phyloP scores from a whole-genome alignment of 257 asterid genomes.

The Salvia miltiorrhiza region DNA sequence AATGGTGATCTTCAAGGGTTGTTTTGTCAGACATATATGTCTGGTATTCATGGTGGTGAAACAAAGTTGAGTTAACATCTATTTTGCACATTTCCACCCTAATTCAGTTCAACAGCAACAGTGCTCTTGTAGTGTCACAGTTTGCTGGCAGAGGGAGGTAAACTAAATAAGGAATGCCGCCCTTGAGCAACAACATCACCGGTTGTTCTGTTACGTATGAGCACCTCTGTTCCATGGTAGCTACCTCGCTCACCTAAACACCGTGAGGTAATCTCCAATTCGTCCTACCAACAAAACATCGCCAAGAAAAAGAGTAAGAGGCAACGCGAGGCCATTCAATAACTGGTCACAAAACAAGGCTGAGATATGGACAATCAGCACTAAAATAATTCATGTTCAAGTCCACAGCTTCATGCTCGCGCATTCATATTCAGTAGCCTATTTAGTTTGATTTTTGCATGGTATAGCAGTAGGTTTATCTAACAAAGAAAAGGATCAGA shows the following conservation, averaged over 20 bases:
- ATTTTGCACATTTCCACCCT: background rate
- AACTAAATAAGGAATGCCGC: constrained; percentile 69
- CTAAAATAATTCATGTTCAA: background rate
- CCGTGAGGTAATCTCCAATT: constrained; percentile 60
- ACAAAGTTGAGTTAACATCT: background rate
- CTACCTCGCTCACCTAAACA: constrained; percentile 53
- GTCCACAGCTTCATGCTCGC: background rate
- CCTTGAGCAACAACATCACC: constrained; percentile 87
- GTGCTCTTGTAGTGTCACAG: constrained; percentile 31
- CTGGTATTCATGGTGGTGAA: background rate
- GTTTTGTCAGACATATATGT: too few relatives aligned
- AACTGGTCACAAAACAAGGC: background rate
- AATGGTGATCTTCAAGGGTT: too few relatives aligned
- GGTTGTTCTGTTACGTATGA: constrained; percentile 58
- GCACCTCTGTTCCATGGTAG: constrained; percentile 61
- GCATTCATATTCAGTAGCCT: background rate
- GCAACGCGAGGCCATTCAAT: background rate
- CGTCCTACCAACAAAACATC: constrained; percentile 55
- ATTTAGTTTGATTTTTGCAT: background rate
- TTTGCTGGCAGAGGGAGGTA: constrained; percentile 49
- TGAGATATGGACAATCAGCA: background rate
- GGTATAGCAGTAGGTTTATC: background rate
- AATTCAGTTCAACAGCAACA: background rate
- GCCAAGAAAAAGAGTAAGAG: background rate
- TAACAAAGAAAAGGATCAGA: background rate